Evolutionary conservation across 805 yeast species (phyloP), one percentile per base, ranked within the genome.

Genomic region (Metschnikowia vanudenii): DNA sequence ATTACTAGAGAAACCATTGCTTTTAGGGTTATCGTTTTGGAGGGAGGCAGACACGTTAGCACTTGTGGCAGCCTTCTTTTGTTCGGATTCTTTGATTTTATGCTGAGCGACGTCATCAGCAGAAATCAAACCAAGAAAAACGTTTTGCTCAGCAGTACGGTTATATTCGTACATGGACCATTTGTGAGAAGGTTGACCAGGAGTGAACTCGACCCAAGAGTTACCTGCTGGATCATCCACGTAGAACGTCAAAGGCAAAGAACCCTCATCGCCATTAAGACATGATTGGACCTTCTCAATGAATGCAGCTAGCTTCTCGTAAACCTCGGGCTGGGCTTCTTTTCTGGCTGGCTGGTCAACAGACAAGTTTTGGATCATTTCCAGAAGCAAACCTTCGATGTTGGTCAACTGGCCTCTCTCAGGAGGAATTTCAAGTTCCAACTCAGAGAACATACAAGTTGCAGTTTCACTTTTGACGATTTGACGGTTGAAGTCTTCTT

Each of bases 201-300:
- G 97, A 49, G 79, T 67, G 64, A 77, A 88, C 62, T 88, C 96
- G 45, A 94, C 82, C 96, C 97, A 94, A 4, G 98, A 92, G 71
- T 94, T 94, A 13, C 99, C 99, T 1, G 97, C 80, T 24, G 99
- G 97, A 66, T 94, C 99, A 65, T 91, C 96, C 10, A 89, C 70
- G 19, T 77, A 74, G 40, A 92, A 77, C 0, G 95, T 86, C 51
- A 92, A 60, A 1, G 98, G 98, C 43, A 88, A 66, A 16, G 80
- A 76, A 28, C 79, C 80, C 43, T 78, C 79, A 49, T 84, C 82
- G 47, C 89, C 92, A n/a, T 76, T 74, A 20, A 88, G 70, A 44
- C 76, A 79, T 5, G 75, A 67, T 54, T 73, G 68, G 31, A 92
- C 84, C 59, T 79, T 84, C 19, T 58, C 60, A 47, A 90, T 75